Conservation (phyloP, 2,329 filamentous ascomycete genomes). For the Colletotrichum cuscutae region DNA sequence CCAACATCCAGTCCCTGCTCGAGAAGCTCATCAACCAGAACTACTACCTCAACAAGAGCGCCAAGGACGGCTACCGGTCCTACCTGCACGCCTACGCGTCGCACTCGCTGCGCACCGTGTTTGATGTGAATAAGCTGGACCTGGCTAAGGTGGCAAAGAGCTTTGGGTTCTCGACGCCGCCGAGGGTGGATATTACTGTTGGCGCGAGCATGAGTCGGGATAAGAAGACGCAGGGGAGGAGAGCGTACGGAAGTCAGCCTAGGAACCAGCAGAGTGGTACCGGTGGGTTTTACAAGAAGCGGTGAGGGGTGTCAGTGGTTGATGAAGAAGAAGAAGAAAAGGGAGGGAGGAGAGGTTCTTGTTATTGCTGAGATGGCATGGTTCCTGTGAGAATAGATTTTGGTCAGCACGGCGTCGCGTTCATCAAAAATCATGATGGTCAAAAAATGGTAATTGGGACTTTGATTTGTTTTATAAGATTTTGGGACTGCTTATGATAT, state of each 20-base stretch:
- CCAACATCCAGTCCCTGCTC: conserved; percentile 89
- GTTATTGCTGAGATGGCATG: neutral
- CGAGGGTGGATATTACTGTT: conserved; percentile 84
- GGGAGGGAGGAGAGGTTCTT: neutral
- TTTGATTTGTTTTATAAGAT: neutral
- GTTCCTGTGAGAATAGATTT: conserved; percentile 12
- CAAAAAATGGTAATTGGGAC: conserved; percentile 27
- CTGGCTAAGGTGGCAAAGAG: conserved; percentile 85
- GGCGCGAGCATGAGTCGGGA: conserved; percentile 81
- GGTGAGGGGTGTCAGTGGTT: neutral
- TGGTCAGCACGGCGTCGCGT: conserved; percentile 28
- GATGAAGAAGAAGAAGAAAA: neutral
- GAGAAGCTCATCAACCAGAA: conserved; percentile 95
- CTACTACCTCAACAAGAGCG: conserved; percentile 94
- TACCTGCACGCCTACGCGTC: conserved; percentile 96
- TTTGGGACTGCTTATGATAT: neutral
- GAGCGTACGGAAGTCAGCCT: conserved; percentile 84
- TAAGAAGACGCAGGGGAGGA: conserved; percentile 72
- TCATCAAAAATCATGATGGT: conserved; percentile 16
- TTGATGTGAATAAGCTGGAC: conserved; percentile 87
- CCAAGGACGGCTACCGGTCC: conserved; percentile 82
- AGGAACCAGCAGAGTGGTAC: conserved; percentile 55
- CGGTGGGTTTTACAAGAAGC: conserved; percentile 47
- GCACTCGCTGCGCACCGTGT: conserved; percentile 67
- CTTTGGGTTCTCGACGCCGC: conserved; percentile 83